Evolutionary conservation across 352 stramenopile genomes (phyloP), one percentile per base, ranked within the genome.

Genomic region (Thalassiosira livingstoniorum): DNA sequence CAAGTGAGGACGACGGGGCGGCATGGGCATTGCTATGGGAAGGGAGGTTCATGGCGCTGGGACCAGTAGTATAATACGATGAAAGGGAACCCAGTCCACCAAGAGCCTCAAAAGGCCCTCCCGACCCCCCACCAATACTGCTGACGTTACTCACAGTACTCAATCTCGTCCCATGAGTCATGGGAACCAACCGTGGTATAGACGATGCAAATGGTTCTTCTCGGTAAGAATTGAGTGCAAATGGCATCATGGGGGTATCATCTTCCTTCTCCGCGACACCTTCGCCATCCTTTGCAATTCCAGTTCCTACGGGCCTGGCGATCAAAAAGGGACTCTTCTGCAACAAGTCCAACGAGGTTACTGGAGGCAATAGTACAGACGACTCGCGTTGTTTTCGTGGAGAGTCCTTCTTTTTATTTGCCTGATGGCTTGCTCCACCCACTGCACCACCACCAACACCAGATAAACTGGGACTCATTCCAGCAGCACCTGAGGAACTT

Each of bases 131-230:
- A 31, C 47, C 69, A 27, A 63, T 58, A 47, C 66, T 78, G 21
- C 69, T 37, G 23, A 31, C 65, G 27, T 55, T 62, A 31, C 58
- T 51, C 57, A 64, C 51, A 66, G 29, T 57, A 45, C 13, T 64
- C n/a, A 51, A 34, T 35, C 60, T 64, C 23, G 75, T 65, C 5
- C n/a, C n/a, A n/a, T n/a, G n/a, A n/a, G n/a, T n/a, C n/a, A n/a
- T n/a, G n/a, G n/a, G n/a, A n/a, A 87, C 65, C 63, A 83, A 75
- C 51, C 75, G 39, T 21, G 79, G 80, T 55, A 87, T 80, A 37
- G 68, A 77, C 23, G 62, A 78, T 25, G 54, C 42, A 2, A 82
- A 75, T 62, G 60, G 35, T n/a, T 72, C 66, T 39, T 80, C 62
- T 55, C 72, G 61, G 63, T 80, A 80, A 1, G 62, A 73, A 39